Evolutionary conservation across 1,284 basidiomycete species (phyloP), one percentile per base, ranked within the genome.

Genomic region (Fomitiporia mediterranea): DNA sequence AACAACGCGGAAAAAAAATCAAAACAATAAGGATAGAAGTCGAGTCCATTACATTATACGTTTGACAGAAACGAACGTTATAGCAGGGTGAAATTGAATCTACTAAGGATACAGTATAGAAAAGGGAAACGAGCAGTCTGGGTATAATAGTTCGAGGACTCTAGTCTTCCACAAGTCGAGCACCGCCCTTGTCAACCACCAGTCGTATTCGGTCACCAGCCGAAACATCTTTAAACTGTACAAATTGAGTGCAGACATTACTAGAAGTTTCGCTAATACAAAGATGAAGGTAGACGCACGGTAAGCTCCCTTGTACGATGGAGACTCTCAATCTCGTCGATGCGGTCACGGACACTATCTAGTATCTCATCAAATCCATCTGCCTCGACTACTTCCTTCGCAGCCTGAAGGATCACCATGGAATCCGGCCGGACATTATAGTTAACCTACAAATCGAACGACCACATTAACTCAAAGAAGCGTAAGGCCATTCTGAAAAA

Each of bases 391-490:
- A 92, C 83, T 62, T 86, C 74, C 59, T 78, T 75, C 9, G 84
- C 85, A 28, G 87, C 84, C 56, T 82, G 81, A 4, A 91, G 74
- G 46, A 89, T 80, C 32, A 89, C 73, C 72, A 86, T 81, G 0
- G 85, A 91, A 69, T 92, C 91, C 13, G 88, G 86, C 42, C 84
- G 82, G 13, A 93, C 84, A 56, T 90, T 79, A 66, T 90, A 86
- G 62, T 89, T 70, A 30, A 84, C 78, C 87, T 87, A 64, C n/a
- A 53, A 17, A 15, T 46, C 57, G 38, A 58, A 44, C 56, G 25
- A 4, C 30, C 13, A 46, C 25, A 15, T 23, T 28, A n/a, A 13
- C 48, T 27, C 51, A 53, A 53, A 44, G 25, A 27, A 25, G 53
- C 39, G 40, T 28, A 13, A 19, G 46, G 23, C 19, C 56, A 51